Conservation (phyloP, 805 yeast species). For the Candida rishiriensis region DNA sequence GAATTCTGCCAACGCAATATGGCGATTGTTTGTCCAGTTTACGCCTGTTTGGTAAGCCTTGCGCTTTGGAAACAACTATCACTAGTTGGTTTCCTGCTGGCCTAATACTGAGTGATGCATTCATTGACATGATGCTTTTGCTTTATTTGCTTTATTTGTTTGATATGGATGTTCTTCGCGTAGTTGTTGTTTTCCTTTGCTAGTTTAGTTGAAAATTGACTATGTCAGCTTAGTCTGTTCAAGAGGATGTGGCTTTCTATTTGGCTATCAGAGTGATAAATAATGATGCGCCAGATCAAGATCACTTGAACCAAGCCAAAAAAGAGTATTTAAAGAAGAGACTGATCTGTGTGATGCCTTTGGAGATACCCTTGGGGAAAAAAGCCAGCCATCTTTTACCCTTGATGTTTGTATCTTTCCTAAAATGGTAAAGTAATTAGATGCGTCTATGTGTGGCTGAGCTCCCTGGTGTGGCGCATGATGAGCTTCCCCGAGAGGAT, state of each 20-base stretch:
- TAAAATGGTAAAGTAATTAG: constrained; percentile 3
- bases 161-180: too few relatives aligned
- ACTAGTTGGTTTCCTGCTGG: constrained; percentile 46
- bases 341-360: not conserved
- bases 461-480: not conserved
- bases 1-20: constrained; percentile 76
- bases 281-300: too few relatives aligned
- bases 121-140: too few relatives aligned
- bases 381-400: constrained; percentile 4
- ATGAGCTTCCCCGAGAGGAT: too few relatives aligned
- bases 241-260: too few relatives aligned
- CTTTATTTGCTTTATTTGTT: too few relatives aligned
- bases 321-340: not conserved
- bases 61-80: constrained; percentile 74
- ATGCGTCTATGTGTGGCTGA: not conserved
- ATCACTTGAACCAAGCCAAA: not conserved
- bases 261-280: too few relatives aligned
- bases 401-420: constrained; percentile 7
- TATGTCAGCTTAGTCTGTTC: too few relatives aligned
- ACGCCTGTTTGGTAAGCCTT: constrained; percentile 80
- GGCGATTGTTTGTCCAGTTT: constrained; percentile 93
- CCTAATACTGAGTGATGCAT: too few relatives aligned
- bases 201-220: too few relatives aligned
- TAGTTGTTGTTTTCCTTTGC: too few relatives aligned
- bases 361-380: not conserved